These are phyloP conservation scores for Hysterium pulicare DNA, from an alignment of 2,329 filamentous ascomycete genomes.

Conservation along the genomic window DNA sequence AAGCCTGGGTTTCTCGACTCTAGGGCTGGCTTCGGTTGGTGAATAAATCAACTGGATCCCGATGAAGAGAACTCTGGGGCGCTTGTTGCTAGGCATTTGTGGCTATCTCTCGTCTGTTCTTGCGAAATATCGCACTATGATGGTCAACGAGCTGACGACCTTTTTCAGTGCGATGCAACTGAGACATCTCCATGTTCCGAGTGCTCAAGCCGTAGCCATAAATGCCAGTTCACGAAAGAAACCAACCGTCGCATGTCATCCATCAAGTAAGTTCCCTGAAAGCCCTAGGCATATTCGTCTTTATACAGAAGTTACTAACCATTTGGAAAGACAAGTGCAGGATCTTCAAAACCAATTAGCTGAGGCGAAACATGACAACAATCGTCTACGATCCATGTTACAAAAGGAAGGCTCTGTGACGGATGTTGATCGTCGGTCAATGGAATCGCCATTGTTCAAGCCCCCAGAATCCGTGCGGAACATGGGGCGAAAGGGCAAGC, in stretches of 20 bases:
- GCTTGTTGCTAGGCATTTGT: no score
- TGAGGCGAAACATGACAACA: conserved; percentile 75
- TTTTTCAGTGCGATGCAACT: conserved; percentile 77
- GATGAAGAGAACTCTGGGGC: no score
- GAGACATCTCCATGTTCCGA: conserved; percentile 96
- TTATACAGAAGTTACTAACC: no score
- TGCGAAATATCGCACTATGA: no score
- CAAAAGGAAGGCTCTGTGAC: conserved; percentile 45
- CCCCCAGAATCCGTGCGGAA: conserved; percentile 39
- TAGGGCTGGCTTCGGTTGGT: no score
- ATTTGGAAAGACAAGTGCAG: conserved; percentile 70
- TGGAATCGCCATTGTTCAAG: conserved; percentile 25
- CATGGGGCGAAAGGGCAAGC: conserved; percentile 37
- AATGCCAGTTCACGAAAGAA: conserved; percentile 98
- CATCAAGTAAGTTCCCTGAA: conserved; percentile 65
- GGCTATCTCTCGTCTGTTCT: no score
- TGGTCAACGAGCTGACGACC: no score
- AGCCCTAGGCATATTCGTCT: not conserved
- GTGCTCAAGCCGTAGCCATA: conserved; percentile 92
- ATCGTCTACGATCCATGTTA: conserved; percentile 65
- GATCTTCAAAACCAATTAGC: conserved; percentile 91
- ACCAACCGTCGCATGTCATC: conserved; percentile 98
- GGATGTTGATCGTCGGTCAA: conserved; percentile 36
- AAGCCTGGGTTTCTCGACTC: no score
- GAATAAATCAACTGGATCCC: no score